phyloP scores from a whole-genome alignment of 345 rosid genomes.

The Excoecaria cochinchinensis region DNA sequence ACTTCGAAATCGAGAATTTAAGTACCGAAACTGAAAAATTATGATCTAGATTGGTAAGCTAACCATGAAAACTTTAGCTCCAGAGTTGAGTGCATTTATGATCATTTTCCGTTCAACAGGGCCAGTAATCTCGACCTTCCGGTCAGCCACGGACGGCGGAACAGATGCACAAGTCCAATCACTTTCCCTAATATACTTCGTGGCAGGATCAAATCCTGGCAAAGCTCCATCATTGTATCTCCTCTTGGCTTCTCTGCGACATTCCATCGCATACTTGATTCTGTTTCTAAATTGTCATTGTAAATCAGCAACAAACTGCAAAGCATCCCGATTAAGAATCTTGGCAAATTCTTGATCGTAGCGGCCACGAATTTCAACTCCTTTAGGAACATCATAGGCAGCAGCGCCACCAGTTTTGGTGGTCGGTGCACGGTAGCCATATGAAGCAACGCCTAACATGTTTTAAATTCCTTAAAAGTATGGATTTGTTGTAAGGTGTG shows the following conservation, averaged over 20 bases:
- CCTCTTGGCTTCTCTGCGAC: conserved; percentile 61
- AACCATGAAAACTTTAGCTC: conserved; percentile 96
- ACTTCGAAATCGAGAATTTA: neutral
- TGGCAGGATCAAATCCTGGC: conserved; percentile 83
- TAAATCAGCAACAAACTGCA: conserved; percentile 74
- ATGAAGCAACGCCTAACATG: conserved; percentile 2
- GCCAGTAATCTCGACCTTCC: conserved; percentile 87
- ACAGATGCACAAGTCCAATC: conserved; percentile 70
- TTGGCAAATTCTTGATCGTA: conserved; percentile 59
- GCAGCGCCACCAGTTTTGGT: neutral
- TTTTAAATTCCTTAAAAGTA: neutral
- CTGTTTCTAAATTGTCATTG: conserved; percentile 72
- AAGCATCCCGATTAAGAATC: conserved; percentile 68
- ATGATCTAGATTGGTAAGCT: neutral
- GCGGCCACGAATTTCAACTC: conserved; percentile 76
- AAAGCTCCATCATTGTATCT: conserved; percentile 51
- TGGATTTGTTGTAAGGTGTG: neutral
- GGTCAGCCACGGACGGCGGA: conserved; percentile 71
- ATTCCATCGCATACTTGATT: conserved; percentile 72
- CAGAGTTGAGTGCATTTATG: conserved; percentile 94
- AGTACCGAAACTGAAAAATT: neutral
- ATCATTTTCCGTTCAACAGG: conserved; percentile 94
- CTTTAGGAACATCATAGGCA: conserved; percentile 59
- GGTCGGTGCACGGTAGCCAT: conserved; percentile 6
- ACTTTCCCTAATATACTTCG: conserved; percentile 63